Evolutionary conservation across 164 flowering plant genomes (phyloP), one percentile per base, ranked within the genome.

Genomic region (Magnolia changhungtana): DNA sequence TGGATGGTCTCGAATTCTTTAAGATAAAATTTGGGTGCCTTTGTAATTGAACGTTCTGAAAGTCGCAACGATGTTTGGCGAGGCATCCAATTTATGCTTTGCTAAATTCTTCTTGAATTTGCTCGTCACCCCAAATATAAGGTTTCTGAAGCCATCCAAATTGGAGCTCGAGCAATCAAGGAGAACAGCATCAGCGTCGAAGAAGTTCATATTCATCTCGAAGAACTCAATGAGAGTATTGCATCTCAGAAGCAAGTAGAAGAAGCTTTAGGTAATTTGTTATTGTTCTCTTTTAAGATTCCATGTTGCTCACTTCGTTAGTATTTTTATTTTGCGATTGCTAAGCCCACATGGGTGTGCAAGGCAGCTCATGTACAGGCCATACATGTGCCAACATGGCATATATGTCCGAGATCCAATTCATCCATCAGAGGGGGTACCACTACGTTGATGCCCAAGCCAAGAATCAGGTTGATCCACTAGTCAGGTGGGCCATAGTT

Each of bases 111-210:
- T 50, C 23, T 14, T 50, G 21, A 58, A 21, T 50, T 52, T 45
- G 21, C 5, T 64, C 29, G 20, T 77, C 2, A 55, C 24, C 59
- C 8, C 19, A 80, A 27, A 50, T 76, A 23, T 66, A 84, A 95
- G 98, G 95, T 93, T 27, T 80, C 92, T 71, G 98, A 95, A 84
- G 98, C 96, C 72, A 87, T 95, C 69, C 85, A 86, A 80, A 84
- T 89, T 74, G 94, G 98, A 75, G 86, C 92, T 58, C 88, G 75
- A 69, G 96, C 92, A 68, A 89, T 95, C 20, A 89, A 89, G 83
- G 93, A 90, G 78, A 86, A 87, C 71, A 83, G 72, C 72, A 84
- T 91, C 71, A 87, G 84, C 74, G 76, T 84, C 69, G 90, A 92
- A 78, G 96, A 93, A 81, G 88, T 95, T 72, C 84, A 91, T 50